A percentile compares a stretch with the other conserved stretches of the same genome.
phyloP scores from a whole-genome alignment of 2,329 filamentous ascomycete species.

The Stromatinia cepivora region DNA sequence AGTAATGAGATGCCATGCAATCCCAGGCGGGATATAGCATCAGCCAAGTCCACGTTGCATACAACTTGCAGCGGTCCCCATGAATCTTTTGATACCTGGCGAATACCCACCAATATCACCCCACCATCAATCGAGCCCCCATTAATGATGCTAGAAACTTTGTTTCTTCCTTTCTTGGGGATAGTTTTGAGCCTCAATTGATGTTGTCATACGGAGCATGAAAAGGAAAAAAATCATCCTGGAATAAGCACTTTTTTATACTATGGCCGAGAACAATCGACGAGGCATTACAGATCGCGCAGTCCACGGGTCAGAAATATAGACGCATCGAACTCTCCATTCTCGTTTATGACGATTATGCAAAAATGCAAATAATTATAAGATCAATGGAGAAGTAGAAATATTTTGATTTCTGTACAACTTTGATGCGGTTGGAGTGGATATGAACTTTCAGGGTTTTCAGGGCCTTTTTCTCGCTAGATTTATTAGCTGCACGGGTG shows the following conservation, averaged over 20 bases:
- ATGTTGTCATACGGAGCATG: not conserved
- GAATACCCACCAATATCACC: not conserved
- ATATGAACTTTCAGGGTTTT: not conserved
- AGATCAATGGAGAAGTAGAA: too few species aligned
- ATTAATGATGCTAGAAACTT: not conserved
- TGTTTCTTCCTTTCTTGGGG: not conserved
- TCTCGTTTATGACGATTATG: not conserved
- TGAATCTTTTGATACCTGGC: not conserved
- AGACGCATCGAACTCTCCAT: not conserved
- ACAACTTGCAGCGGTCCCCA: not conserved
- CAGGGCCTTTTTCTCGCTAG: too few species aligned
- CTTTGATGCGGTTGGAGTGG: not conserved
- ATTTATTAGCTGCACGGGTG: not conserved
- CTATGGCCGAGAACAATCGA: not conserved
- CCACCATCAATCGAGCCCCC: not conserved
- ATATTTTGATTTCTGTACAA: not conserved
- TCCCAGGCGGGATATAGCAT: not conserved
- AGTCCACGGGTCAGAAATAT: not conserved
- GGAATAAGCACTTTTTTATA: not conserved
- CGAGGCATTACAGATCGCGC: not conserved
- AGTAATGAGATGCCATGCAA: not conserved
- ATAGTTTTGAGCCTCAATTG: not conserved
- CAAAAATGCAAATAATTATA: not conserved
- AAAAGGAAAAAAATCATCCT: not conserved
- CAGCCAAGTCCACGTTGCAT: conserved; percentile 12